Evolutionary conservation across 1,284 basidiomycete genomes (phyloP).

Genomic region (Meripilus lineatus): DNA sequence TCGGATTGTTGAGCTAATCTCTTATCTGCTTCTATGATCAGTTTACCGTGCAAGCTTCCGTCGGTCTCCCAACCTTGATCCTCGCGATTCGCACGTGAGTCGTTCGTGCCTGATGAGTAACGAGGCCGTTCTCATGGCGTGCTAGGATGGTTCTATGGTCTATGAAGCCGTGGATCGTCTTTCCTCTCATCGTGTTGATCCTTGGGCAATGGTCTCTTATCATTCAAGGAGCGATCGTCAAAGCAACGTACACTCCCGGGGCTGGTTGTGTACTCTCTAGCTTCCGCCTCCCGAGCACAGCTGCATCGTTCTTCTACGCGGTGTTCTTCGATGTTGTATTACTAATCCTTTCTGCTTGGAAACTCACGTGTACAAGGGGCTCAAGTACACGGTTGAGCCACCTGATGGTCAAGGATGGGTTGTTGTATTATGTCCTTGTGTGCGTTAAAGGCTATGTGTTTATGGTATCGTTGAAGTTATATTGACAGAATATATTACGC

Average conservation of each 20-base stretch:
- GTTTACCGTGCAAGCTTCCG: too few relatives aligned
- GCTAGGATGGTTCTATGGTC: too few relatives aligned
- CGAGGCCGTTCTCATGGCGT: too few relatives aligned
- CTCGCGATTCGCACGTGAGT: background rate
- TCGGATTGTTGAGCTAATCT: too few relatives aligned
- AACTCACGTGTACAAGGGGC: constrained; percentile 39
- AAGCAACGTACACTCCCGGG: background rate
- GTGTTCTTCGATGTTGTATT: constrained; percentile 29
- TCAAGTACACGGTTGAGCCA: constrained; percentile 44
- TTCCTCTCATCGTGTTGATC: too few relatives aligned
- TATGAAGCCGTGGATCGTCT: too few relatives aligned
- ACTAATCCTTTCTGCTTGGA: constrained; percentile 32
- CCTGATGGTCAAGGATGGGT: constrained; percentile 64
- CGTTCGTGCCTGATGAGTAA: too few relatives aligned
- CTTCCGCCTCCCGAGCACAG: background rate
- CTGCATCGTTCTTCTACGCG: constrained; percentile 24
- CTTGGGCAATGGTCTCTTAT: too few relatives aligned
- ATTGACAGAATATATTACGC: background rate
- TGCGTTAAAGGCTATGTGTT: constrained; percentile 60
- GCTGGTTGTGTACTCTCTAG: background rate
- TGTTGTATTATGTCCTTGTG: constrained; percentile 73
- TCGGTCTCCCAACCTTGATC: background rate
- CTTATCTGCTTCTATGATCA: too few relatives aligned
- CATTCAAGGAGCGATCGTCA: background rate
- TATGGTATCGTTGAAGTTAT: constrained; percentile 48